Evolutionary conservation across 2,329 filamentous ascomycete species (phyloP), one percentile per base, ranked within the genome.

Genomic region (Tolypocladium amazonense): DNA sequence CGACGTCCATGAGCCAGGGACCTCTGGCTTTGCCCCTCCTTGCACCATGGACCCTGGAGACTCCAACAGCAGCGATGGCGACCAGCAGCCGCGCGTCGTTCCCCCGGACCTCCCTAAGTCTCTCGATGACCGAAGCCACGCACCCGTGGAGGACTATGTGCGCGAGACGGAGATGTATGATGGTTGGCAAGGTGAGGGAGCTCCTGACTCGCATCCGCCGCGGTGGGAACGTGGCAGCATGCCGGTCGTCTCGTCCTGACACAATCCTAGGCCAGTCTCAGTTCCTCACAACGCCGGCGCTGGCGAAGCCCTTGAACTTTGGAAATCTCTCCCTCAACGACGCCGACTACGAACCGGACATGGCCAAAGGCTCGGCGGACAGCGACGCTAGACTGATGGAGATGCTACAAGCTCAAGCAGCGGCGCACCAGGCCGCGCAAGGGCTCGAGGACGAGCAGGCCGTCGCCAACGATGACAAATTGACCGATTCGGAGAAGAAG

Each of bases 111-210:
- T 99, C 41, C 94, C 94, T 14, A 94, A 84, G 65, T 96, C 92
- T 15, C 83, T 99, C 59, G 88, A 99, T 73, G 94, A 99, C 77
- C 86, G 94, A 62, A 84, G 87, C 66, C 81, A 81, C 68, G 82
- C 88, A 39, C 83, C 86, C 4, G 80, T 78, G 55, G 85, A 87
- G 61, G 68, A 70, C 63, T 83, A 87, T 64, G 82, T 88, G 59
- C 81, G 81, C 45, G 94, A 97, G 79, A 96, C 92, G 47, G 94
- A 97, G 79, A 91, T 97, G 78, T 99, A 97, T 73, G 94, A 99
- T 82, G 94, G 91, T 66, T 99, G 94, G 94, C 92, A 97, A 87
- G 93, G 93, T 81, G 65, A 63, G 78, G 60, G 65, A 63, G 78
- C 61, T 61, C 58, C 62, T 35, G 54, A 50, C 9, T 30, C 54